Conservation (phyloP, 2,329 filamentous ascomycete genomes). For the Exophiala mesophila region DNA sequence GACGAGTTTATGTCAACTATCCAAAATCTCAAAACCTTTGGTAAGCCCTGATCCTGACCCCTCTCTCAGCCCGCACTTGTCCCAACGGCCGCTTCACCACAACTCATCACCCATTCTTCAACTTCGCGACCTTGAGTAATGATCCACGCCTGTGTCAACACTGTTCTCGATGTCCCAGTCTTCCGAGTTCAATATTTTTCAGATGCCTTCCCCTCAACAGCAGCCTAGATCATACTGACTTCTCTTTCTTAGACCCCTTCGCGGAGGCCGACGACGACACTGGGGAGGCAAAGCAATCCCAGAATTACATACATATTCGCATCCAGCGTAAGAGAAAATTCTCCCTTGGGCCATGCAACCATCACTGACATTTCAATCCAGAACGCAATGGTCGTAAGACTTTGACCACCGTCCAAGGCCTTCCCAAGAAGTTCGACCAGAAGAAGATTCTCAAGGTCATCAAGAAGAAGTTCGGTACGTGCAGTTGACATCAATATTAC, state of each 20-base stretch:
- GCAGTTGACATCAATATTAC: constrained; percentile 40
- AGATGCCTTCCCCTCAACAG: background rate
- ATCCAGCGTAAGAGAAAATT: constrained; percentile 74
- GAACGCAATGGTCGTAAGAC: constrained; percentile 99
- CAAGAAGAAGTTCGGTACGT: constrained; percentile 98
- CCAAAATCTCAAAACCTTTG: constrained; percentile 97
- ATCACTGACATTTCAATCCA: constrained; percentile 39
- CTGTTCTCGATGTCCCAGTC: background rate
- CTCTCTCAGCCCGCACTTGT: constrained; percentile 23
- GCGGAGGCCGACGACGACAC: constrained; percentile 99
- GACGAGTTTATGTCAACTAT: constrained; percentile 88
- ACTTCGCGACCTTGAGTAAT: background rate
- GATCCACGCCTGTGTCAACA: background rate
- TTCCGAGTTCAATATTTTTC: background rate
- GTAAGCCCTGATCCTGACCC: constrained; percentile 51
- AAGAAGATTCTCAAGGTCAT: constrained; percentile 99
- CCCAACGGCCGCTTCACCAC: constrained; percentile 10
- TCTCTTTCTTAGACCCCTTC: constrained; percentile 77
- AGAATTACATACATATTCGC: constrained; percentile 99
- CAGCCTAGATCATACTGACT: constrained; percentile 4
- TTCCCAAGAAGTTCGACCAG: constrained; percentile 98
- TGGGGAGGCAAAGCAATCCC: constrained; percentile 88
- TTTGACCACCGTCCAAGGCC: constrained; percentile 97
- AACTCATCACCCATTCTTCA: background rate
- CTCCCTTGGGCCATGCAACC: background rate